Conservation (phyloP, 306 rosid genomes). For the Begonia fuchsioides region DNA sequence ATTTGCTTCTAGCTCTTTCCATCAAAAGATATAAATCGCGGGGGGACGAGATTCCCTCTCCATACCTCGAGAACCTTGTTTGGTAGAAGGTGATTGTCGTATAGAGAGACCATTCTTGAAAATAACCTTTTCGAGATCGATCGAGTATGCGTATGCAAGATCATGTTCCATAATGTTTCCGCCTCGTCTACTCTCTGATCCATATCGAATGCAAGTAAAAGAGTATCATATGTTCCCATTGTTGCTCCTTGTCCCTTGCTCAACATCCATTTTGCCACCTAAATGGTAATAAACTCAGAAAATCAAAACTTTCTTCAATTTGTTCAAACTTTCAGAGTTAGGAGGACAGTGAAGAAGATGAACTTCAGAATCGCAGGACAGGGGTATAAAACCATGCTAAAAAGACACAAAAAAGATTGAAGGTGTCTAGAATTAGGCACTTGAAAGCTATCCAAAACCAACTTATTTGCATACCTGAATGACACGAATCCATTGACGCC, state of each 20-base stretch:
- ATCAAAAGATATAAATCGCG: too few relatives aligned
- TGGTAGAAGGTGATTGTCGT: slow-evolving; percentile 56
- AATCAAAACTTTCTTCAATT: too few relatives aligned
- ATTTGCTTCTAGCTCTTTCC: too few relatives aligned
- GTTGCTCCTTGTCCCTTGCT: slow-evolving; percentile 95
- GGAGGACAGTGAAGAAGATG: too few relatives aligned
- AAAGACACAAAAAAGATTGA: too few relatives aligned
- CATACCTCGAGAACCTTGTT: slow-evolving; percentile 59
- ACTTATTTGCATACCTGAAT: slow-evolving; percentile 42
- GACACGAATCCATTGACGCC: slow-evolving; percentile 58
- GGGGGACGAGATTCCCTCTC: not conserved
- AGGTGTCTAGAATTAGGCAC: not conserved
- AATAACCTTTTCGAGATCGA: slow-evolving; percentile 65
- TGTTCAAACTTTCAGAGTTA: too few relatives aligned
- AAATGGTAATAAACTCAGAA: slow-evolving; percentile 5
- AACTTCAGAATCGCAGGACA: too few relatives aligned
- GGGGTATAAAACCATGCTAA: too few relatives aligned
- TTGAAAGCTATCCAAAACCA: not conserved
- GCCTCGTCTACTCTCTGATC: slow-evolving; percentile 81
- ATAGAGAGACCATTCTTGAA: slow-evolving; percentile 75
- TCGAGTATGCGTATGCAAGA: slow-evolving; percentile 53
- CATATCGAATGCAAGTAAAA: slow-evolving; percentile 80
- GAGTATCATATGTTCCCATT: slow-evolving; percentile 83
- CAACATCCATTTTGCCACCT: slow-evolving; percentile 97
- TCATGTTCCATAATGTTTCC: slow-evolving; percentile 93